A percentile compares a stretch with the other conserved stretches of the same genome.
phyloP scores from a whole-genome alignment of 345 rosid species.

The Mallotus nudiflorus region DNA sequence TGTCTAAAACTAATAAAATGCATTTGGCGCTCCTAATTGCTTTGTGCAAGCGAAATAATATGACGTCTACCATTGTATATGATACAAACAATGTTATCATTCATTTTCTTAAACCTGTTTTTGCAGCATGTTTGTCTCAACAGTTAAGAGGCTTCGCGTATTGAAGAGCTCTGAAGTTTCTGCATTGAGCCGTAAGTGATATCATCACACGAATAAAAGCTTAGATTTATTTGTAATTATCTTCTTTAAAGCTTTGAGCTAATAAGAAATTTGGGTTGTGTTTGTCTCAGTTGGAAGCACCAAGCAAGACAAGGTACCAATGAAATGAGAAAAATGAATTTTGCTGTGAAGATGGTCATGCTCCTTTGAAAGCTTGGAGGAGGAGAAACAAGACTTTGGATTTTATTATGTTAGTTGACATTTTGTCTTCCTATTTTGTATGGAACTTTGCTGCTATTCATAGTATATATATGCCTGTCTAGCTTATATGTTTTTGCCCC shows the following conservation, averaged over 20 bases:
- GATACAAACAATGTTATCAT: too few species aligned
- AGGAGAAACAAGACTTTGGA: not conserved
- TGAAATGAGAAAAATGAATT: constrained; percentile 14
- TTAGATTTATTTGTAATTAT: not conserved
- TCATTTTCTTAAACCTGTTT: not conserved
- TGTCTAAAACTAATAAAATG: not conserved
- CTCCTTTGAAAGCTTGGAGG: constrained; percentile 25
- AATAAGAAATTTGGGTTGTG: not conserved
- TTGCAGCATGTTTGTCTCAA: constrained; percentile 89
- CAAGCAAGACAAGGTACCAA: constrained; percentile 35
- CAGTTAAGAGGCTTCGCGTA: constrained; percentile 88
- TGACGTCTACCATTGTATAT: too few species aligned
- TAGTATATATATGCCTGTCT: constrained; percentile 8
- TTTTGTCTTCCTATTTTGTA: constrained; percentile 20
- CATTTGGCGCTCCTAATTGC: not conserved
- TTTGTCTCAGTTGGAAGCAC: constrained; percentile 42
- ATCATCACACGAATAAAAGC: not conserved
- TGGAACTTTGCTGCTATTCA: constrained; percentile 25
- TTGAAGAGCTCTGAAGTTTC: constrained; percentile 80
- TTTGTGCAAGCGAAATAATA: too few species aligned
- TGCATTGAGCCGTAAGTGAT: constrained; percentile 41
- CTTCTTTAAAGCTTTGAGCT: too few species aligned
- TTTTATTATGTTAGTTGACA: constrained; percentile 27
- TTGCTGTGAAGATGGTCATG: constrained; percentile 24
- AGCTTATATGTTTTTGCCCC: not conserved